These are phyloP conservation scores for Podospora comata DNA, from an alignment of 495 filamentous ascomycete genomes.

Conservation along the genomic window DNA sequence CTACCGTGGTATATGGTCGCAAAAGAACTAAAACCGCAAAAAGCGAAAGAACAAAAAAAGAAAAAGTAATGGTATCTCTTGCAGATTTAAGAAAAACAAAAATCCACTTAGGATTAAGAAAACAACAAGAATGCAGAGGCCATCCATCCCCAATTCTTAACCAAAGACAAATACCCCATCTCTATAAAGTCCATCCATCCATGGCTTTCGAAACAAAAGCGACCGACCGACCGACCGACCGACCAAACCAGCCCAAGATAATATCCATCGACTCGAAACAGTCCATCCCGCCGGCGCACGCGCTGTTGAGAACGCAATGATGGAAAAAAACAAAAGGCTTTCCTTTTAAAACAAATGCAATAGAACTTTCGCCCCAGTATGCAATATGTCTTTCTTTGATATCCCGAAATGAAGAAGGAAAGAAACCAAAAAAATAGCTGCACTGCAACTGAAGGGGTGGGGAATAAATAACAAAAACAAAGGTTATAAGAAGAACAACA, in stretches of 20 bases:
- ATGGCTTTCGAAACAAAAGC: too few species aligned
- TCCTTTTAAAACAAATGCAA: background rate
- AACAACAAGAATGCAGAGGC: background rate
- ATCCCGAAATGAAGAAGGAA: background rate
- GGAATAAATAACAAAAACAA: slow-evolving; percentile 1
- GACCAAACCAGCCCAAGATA: too few species aligned
- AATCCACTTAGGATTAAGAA: background rate
- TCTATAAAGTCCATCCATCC: too few species aligned
- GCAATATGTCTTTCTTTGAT: slow-evolving; percentile 7
- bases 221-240: too few species aligned
- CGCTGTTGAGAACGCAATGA: background rate
- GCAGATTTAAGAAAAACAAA: background rate
- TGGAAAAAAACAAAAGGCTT: background rate
- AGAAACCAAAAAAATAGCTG: slow-evolving; percentile 7
- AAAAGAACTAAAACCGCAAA: background rate
- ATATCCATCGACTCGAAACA: too few species aligned
- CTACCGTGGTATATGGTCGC: slow-evolving; percentile 17
- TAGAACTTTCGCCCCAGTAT: slow-evolving; percentile 1
- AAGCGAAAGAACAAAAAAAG: background rate
- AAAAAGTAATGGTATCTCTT: background rate
- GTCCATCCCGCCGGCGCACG: too few species aligned
- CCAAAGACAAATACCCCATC: background rate
- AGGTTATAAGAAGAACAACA: slow-evolving; percentile 4
- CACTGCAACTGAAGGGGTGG: slow-evolving; percentile 14
- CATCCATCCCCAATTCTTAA: background rate